Base-by-base conservation (phyloP, 2,329 filamentous ascomycete genomes). In the Davidsoniella eucalypti region DNA sequence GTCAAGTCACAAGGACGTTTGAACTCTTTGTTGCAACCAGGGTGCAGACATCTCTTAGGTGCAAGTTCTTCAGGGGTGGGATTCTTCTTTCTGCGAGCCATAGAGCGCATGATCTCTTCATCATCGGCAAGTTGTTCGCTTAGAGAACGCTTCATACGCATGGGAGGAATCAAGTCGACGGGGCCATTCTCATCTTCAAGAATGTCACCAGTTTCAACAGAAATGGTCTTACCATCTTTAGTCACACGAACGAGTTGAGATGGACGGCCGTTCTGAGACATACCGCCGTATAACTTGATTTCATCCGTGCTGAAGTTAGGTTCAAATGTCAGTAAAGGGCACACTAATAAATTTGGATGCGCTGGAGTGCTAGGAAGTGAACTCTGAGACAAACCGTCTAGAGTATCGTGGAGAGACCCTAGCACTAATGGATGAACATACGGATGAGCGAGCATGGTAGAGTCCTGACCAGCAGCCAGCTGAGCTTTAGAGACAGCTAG, bases 1-100 rank as follows among this genome's bases (percentile, higher is more conserved):
- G 87, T 95, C 53, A 96, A 71, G 64, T 98, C 92, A 65, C 92
- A 96, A n/a, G 87, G 87, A 55, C 92, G 82, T 67, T 92, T 93
- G 70, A 96, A 96, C 65, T 90, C 79, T 68, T 94, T 95, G 64
- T 78, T 80, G 68, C 90, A 96, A 39, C 77, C 76, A 4, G 71
- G 70, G 61, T 87, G 77, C 55, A 75, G 74, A 71, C 87, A 94
- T 58, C 78, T 78, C 67, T 90, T 81, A 51, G 78, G 83, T 44
- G 85, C 80, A 46, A 90, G 78, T 64, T 93, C 83, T 65, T 90
- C 85, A 5, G 84, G 82, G 47, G 80, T 82, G 36, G 87, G 86
- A 54, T 90, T 90, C 77, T 94, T 94, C 76, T 93, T 93, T 57
- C 87, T 82, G 52, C 88, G 83, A 52, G 88, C 90, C 90, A 95